Percentiles rank a stretch among this genome's conserved stretches.
Conservation (phyloP, 2,329 filamentous ascomycete species). For the Aspergillus spinulosporus region DNA sequence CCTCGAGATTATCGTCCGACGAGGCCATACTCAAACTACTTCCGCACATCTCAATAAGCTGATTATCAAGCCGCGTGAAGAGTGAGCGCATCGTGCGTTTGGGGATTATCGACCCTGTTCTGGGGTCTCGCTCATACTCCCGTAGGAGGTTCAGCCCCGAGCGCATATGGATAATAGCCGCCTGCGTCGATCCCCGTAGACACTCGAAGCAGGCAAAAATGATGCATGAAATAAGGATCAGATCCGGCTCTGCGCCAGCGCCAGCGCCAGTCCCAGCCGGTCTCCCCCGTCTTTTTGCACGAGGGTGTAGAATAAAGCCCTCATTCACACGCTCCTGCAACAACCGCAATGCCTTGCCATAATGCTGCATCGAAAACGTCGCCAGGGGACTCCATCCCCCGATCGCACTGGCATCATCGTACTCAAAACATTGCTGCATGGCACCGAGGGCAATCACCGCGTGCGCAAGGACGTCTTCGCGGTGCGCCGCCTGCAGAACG, state of each 20-base stretch:
- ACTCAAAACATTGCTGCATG: constrained; percentile 8
- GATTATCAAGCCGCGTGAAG: constrained; percentile 12
- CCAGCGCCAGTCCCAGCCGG: too few species aligned
- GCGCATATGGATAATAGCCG: constrained; percentile 10
- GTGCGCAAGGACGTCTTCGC: constrained; percentile 5
- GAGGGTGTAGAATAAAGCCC: too few species aligned
- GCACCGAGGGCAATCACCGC: constrained; percentile 8
- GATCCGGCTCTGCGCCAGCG: neutral
- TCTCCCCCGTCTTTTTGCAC: too few species aligned
- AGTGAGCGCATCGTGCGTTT: neutral
- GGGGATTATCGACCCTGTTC: neutral
- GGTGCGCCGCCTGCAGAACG: constrained; percentile 2
- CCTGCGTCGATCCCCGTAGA: neutral
- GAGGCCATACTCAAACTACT: neutral
- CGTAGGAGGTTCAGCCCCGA: constrained; percentile 10
- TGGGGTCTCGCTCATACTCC: constrained; percentile 3
- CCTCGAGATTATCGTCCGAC: neutral
- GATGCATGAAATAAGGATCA: constrained; percentile 11
- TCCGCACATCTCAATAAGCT: constrained; percentile 9
- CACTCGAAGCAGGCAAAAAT: constrained; percentile 15
- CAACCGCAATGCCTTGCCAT: constrained; percentile 7
- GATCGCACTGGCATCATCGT: constrained; percentile 2
- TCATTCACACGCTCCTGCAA: constrained; percentile 1
- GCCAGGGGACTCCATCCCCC: constrained; percentile 9
- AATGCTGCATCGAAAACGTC: constrained; percentile 12